These are phyloP conservation scores for Silene latifolia DNA, from an alignment of 148 eudicot genomes.

Conservation along the genomic window DNA sequence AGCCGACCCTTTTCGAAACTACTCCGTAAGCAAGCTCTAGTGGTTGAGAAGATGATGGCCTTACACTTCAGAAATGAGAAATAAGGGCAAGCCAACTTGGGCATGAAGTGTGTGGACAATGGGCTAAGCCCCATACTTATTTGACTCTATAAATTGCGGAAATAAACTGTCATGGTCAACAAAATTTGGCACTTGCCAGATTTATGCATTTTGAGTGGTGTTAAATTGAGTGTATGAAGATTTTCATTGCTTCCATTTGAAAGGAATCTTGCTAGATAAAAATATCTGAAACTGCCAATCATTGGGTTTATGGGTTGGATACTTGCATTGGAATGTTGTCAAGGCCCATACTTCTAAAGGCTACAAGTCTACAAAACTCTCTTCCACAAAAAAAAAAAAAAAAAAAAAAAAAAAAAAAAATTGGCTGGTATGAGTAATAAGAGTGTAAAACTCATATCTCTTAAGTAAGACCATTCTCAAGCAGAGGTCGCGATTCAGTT, in stretches of 20 bases:
- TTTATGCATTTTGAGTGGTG: conserved; percentile 1
- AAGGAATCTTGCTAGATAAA: not conserved
- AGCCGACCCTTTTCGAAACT: not conserved
- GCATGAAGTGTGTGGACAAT: not conserved
- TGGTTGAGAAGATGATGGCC: not conserved
- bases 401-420: too few species aligned
- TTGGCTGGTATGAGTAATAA: too few species aligned
- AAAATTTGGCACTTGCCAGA: not conserved
- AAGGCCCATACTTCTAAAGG: too few species aligned
- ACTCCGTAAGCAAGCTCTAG: not conserved
- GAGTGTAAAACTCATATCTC: too few species aligned
- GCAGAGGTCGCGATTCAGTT: too few species aligned
- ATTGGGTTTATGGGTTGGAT: too few species aligned
- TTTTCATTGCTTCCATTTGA: not conserved
- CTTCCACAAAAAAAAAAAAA: too few species aligned
- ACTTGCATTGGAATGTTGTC: too few species aligned
- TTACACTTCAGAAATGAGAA: not conserved
- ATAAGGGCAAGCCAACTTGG: not conserved
- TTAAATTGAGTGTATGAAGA: not conserved
- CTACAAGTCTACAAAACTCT: too few species aligned
- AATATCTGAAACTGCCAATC: not conserved
- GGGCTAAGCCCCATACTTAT: too few species aligned
- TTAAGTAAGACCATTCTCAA: too few species aligned
- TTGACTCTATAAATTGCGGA: too few species aligned
- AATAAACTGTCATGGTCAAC: not conserved